Evolutionary conservation across 768 basidiomycete genomes (phyloP).

Genomic region (Hypholoma sublateritium): DNA sequence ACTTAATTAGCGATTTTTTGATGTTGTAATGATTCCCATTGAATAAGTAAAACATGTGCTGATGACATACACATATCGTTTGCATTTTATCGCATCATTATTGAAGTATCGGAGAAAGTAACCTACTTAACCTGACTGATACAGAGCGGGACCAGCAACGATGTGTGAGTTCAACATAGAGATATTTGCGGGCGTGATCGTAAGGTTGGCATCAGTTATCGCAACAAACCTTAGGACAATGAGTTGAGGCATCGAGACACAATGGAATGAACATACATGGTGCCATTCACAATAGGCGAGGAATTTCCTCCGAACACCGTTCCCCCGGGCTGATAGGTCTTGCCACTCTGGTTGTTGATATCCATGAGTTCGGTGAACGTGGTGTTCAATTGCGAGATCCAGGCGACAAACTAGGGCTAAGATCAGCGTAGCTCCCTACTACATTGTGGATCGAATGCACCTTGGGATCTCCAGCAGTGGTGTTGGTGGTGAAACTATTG

Average conservation of each 20-base stretch:
- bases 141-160: slow-evolving; percentile 55
- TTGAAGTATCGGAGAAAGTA: too few species aligned
- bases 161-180: slow-evolving; percentile 50
- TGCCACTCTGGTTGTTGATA: slow-evolving; percentile 40
- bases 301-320: slow-evolving; percentile 41
- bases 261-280: slow-evolving; percentile 31
- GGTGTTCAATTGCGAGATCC: slow-evolving; percentile 61
- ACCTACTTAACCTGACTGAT: slow-evolving; percentile 39
- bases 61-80: not conserved
- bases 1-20: too few species aligned
- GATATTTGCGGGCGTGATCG: slow-evolving; percentile 60
- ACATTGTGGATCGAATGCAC: slow-evolving; percentile 17
- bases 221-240: slow-evolving; percentile 40
- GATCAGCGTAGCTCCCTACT: not conserved
- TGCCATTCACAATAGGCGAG: slow-evolving; percentile 49
- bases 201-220: slow-evolving; percentile 46
- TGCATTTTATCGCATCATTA: too few species aligned
- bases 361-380: slow-evolving; percentile 53
- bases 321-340: slow-evolving; percentile 48
- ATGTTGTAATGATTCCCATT: too few species aligned
- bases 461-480: slow-evolving; percentile 41
- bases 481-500: slow-evolving; percentile 48
- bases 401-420: slow-evolving; percentile 43
- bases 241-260: not conserved
- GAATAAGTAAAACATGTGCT: not conserved